Base-by-base conservation (phyloP, 495 filamentous ascomycete genomes). In the Lasiosphaeria hispida region DNA sequence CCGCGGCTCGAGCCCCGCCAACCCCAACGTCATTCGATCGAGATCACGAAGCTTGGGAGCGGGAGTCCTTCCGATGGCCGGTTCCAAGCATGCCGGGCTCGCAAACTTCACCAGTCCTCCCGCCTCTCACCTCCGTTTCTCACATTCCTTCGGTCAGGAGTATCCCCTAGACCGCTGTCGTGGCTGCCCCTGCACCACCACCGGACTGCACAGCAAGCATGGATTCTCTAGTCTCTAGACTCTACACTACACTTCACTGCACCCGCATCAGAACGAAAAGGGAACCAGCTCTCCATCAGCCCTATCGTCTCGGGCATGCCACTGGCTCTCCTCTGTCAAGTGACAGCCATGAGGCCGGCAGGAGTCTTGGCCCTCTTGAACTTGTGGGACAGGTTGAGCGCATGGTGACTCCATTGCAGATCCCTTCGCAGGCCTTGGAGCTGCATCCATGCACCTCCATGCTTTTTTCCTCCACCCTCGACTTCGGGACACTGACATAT, bases 331-430 rank as follows among this genome's bases (percentile, higher is more conserved):
- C 30, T n/a, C 18, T 40, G 54, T 62, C 60, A 55, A 58, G 55
- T 62, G 60, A 62, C 60, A 55, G 18, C 18, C 11, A 18, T n/a
- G 30, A 41, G 53, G 34, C 18, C 4, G 47, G 13, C 34, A 19
- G 14, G 40, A 23, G 15, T 34, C 40, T 57, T 44, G 50, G 50
- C 45, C 42, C 40, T 13, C 36, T 52, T 33, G 41, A 19, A 44
- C 11, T 15, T 35, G 42, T 17, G 63, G 58, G 55, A 45, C 40
- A 37, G 48, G 41, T 48, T 60, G 64, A 63, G 45, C 61, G 42
- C 64, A 62, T 61, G 10, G 55, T 66, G 64, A 63, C 64, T 55
- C 53, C 58, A 53, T 48, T 60, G 41, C 63, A 38, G 49, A 57
- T 55, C 56, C 23, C 38, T 39, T 30, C 59, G 9, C n/a, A 52